phyloP scores from a whole-genome alignment of 805 yeast species.

The Wickerhamiella nectarea region DNA sequence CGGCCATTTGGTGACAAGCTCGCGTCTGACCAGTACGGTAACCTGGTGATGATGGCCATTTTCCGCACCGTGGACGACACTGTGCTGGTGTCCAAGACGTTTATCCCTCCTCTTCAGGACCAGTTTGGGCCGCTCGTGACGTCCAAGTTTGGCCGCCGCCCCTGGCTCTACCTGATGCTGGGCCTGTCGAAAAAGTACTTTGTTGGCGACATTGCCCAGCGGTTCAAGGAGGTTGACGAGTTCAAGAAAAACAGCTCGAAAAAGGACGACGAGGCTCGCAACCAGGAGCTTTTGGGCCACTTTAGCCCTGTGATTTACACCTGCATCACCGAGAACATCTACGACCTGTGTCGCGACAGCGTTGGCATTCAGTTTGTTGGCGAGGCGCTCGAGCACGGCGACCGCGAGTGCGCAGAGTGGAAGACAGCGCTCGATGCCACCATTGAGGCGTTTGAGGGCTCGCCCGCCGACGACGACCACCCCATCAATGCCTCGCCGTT shows the following conservation, averaged over 20 bases:
- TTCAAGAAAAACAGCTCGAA: conserved; percentile 61
- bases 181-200: conserved; percentile 76
- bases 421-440: conserved; percentile 34
- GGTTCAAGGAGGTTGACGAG: conserved; percentile 45
- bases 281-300: conserved; percentile 48
- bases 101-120: conserved; percentile 41
- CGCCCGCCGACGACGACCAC: conserved; percentile 51
- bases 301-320: conserved; percentile 56
- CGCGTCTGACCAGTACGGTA: conserved; percentile 77
- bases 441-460: conserved; percentile 42
- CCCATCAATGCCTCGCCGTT: conserved; percentile 30
- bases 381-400: conserved; percentile 54
- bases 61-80: conserved; percentile 91
- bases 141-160: conserved; percentile 77
- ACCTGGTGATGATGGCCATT: conserved; percentile 60
- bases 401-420: conserved; percentile 31
- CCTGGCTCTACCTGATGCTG: conserved; percentile 63
- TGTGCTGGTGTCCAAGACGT: conserved; percentile 61
- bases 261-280: conserved; percentile 68
- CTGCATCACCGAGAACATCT: conserved; percentile 37
- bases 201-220: conserved; percentile 49
- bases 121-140: conserved; percentile 40
- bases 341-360: conserved; percentile 34
- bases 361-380: conserved; percentile 73
- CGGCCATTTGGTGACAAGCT: conserved; percentile 64